phyloP scores from a whole-genome alignment of 164 flowering plant genomes.

The Berberis thunbergii region DNA sequence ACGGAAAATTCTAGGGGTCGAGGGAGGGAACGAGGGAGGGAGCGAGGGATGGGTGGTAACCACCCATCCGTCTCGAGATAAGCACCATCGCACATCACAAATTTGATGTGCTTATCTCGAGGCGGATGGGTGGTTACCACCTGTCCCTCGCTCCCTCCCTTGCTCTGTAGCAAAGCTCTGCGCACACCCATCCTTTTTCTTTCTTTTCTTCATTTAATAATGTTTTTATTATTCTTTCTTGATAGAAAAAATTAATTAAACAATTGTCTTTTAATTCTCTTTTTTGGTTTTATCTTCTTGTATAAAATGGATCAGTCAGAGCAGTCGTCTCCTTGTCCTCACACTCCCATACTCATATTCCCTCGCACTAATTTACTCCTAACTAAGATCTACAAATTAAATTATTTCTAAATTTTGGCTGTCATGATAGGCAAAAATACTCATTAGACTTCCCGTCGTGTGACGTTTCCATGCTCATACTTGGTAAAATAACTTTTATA shows the following conservation, averaged over 20 bases:
- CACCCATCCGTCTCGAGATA: too few relatives aligned
- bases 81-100: too few relatives aligned
- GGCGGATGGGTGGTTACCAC: too few relatives aligned
- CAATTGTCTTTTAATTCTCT: constrained; percentile 3
- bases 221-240: constrained; percentile 8
- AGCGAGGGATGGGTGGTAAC: too few relatives aligned
- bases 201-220: constrained; percentile 15
- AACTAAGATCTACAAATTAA: too few relatives aligned
- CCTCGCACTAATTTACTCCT: not conserved
- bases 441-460: not conserved
- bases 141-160: too few relatives aligned
- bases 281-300: not conserved
- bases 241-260: not conserved
- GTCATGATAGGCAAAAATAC: not conserved
- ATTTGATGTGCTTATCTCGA: too few relatives aligned
- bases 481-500: too few relatives aligned
- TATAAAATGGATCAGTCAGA: not conserved
- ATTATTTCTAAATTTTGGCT: not conserved
- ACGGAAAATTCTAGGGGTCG: too few relatives aligned
- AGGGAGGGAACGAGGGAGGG: too few relatives aligned
- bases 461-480: too few relatives aligned
- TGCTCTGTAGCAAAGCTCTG: too few relatives aligned
- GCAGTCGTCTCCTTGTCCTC: not conserved
- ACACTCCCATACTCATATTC: not conserved
- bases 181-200: not conserved